Percentiles rank a stretch among this genome's conserved stretches.
These are phyloP conservation scores for Xylaria sp. DNA, from an alignment of 2,329 filamentous ascomycete species.

Conservation along the genomic window DNA sequence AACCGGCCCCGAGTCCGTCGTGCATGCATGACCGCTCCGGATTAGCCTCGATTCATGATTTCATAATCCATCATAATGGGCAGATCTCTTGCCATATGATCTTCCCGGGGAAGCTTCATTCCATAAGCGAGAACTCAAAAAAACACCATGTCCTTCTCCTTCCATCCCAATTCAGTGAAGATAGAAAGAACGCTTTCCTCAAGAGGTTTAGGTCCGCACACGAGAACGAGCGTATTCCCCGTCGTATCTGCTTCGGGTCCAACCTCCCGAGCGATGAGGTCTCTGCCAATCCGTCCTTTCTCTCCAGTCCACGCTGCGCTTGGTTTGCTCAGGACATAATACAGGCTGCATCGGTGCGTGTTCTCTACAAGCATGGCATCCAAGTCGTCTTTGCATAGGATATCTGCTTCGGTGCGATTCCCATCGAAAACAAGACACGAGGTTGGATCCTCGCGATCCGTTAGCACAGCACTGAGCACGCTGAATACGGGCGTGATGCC, in stretches of 20 bases:
- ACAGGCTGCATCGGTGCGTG: constrained; percentile 53
- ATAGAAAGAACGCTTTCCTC: constrained; percentile 57
- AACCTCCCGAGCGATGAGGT: constrained; percentile 57
- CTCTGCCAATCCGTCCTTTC: constrained; percentile 59
- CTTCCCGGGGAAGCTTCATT: neutral
- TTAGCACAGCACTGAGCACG: constrained; percentile 68
- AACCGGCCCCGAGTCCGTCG: neutral
- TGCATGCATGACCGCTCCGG: neutral
- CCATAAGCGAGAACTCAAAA: constrained; percentile 50
- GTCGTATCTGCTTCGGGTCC: constrained; percentile 34
- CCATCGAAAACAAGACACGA: constrained; percentile 70
- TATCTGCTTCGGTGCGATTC: constrained; percentile 72
- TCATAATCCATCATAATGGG: neutral
- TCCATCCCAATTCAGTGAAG: constrained; percentile 59
- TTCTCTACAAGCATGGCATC: constrained; percentile 55
- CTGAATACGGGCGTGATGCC: constrained; percentile 91
- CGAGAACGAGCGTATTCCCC: constrained; percentile 59
- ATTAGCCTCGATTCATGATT: neutral
- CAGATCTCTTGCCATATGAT: neutral
- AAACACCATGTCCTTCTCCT: constrained; percentile 66
- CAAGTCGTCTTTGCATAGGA: constrained; percentile 71
- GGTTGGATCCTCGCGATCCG: constrained; percentile 58
- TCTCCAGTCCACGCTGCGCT: constrained; percentile 61
- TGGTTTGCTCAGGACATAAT: constrained; percentile 65
- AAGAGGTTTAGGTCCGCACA: constrained; percentile 74